Base-by-base conservation (phyloP, 495 filamentous ascomycete species). In the Opeltia flavorubescens region DNA sequence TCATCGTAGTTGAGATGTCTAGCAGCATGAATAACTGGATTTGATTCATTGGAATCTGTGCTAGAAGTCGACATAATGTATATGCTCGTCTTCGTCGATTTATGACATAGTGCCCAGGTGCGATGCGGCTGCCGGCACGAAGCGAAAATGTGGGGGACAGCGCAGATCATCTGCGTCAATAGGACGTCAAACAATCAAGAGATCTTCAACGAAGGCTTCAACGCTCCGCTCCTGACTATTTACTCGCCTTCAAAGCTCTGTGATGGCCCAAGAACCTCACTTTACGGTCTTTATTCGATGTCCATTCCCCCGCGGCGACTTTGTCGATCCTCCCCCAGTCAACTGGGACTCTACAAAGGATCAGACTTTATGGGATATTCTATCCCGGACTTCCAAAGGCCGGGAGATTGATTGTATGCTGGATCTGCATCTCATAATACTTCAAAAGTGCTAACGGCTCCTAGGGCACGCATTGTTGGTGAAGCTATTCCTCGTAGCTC, bases 261-360 rank as follows among this genome's bases (percentile, higher is more conserved):
- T 20, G 0, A 41, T 41, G 38, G 38, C 38, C 15, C 18, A 41
- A 21, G 38, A 41, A 41, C 18, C 17, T 20, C 38, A 41, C 13
- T 80, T 74, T 53, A 89, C 85, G 23, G 81, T 89, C 48, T 84
- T 94, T 53, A 75, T 98, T 43, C 77, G 89, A 9, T 71, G 95
- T 12, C 91, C 91, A 8, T 94, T 95, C 61, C 75, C 83, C 13
- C 75, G 91, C 48, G 80, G 83, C 17, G 78, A 84, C 42, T 98
- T 96, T 66, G 73, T 86, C 29, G 91, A 98, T 63, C 91, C 93
- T 36, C 83, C 84, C 6, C 78, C 80, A 41, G 89, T 89, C 71
- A 75, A 79, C 47, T 86, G 81, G 81, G 78, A 87, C 62, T 74
- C 82, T 3, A 62, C 67, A 17, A 95, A 96, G 61, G 93, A 95